Percentiles rank a stretch among this genome's conserved stretches.
Conservation (phyloP, 441 rosid genomes). For the Francoa sonchifolia region DNA sequence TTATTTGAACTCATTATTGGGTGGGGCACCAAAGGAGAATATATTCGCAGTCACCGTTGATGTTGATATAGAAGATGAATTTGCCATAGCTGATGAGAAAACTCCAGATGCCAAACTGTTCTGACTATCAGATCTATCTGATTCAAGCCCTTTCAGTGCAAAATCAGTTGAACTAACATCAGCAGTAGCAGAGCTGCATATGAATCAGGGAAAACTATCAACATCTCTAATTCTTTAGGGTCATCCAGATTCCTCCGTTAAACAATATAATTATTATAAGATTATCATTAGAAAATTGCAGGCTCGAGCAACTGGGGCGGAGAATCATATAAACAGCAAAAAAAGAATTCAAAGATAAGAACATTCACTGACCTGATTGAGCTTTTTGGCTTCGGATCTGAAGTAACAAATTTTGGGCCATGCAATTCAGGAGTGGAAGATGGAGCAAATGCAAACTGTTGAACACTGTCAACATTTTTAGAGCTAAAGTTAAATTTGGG, state of each 20-base stretch:
- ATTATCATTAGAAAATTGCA: too few species aligned
- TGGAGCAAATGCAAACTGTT: conserved; percentile 9
- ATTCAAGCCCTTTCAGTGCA: conserved; percentile 26
- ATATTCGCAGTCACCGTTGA: conserved; percentile 23
- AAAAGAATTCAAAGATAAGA: background rate
- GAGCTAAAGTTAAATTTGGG: conserved; percentile 16
- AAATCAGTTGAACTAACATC: conserved; percentile 24
- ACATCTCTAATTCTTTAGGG: background rate
- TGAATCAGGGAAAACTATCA: conserved; percentile 1
- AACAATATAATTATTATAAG: background rate
- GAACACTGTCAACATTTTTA: conserved; percentile 14
- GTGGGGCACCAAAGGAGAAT: conserved; percentile 28
- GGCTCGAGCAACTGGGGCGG: too few species aligned
- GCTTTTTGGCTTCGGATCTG: conserved; percentile 19
- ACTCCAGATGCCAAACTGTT: conserved; percentile 22
- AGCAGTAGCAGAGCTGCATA: conserved; percentile 28
- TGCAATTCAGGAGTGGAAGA: conserved; percentile 16
- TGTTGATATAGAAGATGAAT: conserved; percentile 23
- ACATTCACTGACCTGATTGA: conserved; percentile 37
- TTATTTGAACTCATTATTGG: conserved; percentile 22
- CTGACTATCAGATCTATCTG: conserved; percentile 22
- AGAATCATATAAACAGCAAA: background rate
- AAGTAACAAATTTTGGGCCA: conserved; percentile 13
- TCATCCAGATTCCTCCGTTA: background rate
- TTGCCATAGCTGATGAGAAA: conserved; percentile 16